A percentile compares a stretch with the other conserved stretches of the same genome.
phyloP scores from a whole-genome alignment of 163 green algal species.

The Volvox carteri region DNA sequence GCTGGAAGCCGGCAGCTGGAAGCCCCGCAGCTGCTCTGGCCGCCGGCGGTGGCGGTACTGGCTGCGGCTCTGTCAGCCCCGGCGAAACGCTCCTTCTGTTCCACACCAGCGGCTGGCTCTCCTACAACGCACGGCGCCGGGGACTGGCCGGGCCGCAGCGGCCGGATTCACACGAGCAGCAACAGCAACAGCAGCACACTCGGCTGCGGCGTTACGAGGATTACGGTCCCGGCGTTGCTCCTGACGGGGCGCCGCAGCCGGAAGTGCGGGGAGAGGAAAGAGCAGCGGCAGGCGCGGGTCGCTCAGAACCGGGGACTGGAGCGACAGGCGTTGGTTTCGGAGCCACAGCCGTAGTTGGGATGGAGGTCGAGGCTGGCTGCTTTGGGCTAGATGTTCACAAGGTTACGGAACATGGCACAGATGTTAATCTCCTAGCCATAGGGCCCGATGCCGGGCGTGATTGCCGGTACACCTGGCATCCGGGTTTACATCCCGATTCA shows the following conservation, averaged over 20 bases:
- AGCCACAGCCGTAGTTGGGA: too few relatives aligned
- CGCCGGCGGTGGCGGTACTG: not conserved
- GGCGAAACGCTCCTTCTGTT: constrained; percentile 7
- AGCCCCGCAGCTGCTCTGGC: not conserved
- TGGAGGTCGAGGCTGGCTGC: too few relatives aligned
- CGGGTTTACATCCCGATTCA: too few relatives aligned
- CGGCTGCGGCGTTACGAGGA: too few relatives aligned
- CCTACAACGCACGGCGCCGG: not conserved
- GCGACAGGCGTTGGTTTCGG: too few relatives aligned
- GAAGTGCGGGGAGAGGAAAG: too few relatives aligned
- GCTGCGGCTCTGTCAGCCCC: not conserved
- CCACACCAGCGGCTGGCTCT: constrained; percentile 7
- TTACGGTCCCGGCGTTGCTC: too few relatives aligned
- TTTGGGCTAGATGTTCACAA: too few relatives aligned
- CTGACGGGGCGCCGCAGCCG: too few relatives aligned
- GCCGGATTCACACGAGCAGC: not conserved
- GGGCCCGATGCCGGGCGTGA: not conserved
- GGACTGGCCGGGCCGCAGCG: not conserved
- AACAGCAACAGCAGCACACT: too few relatives aligned
- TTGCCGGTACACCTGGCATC: constrained; percentile 24
- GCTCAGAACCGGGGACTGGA: not conserved
- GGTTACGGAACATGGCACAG: too few relatives aligned
- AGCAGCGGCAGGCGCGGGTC: not conserved
- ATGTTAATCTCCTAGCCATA: too few relatives aligned
- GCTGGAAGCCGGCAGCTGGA: not conserved